Base-by-base conservation (phyloP, 1,284 basidiomycete genomes). In the Vanrija pseudolonga region DNA sequence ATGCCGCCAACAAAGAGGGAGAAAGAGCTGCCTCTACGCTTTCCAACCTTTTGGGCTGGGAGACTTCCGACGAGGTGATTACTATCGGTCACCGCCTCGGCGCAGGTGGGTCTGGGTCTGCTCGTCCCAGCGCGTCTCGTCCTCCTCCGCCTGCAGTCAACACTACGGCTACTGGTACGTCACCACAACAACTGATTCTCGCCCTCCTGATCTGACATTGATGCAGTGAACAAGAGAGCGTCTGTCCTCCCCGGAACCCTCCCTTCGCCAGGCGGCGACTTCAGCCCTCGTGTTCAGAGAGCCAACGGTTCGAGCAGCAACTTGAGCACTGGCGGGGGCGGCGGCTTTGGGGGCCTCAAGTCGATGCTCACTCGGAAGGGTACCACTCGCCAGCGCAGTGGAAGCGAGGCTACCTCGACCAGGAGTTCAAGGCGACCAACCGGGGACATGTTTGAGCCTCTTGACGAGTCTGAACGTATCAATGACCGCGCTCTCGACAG, bases 291-390 rank as follows among this genome's bases (percentile, higher is more conserved):
- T 39, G 9, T 32, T 11, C 32, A 43, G 26, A 24, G 19, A 20
- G 40, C 52, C 4, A 72, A 73, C 51, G 69, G 70, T 0, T 69
- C 70, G 2, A 60, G 59, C 6, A 51, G 53, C 37, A 66, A 60
- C 48, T 45, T 57, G 11, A 12, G 42, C 56, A 24, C 24, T 39
- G 11, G 41, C 18, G 38, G 49, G 6, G 53, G 50, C 14, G 59
- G 62, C 3, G 72, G 73, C 37, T 59, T 69, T 4, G 68, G 72
- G 24, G 75, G 74, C 6, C 50, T 78, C 51, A 78, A 78, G 58
- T 76, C 74, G 12, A 74, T 77, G 65, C 64, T 78, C 4, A 67
- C 70, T 8, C 57, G 75, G 24, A 75, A 73, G 28, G 63, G 64
- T 15, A 74, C 73, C 0, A 55, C 68, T 14, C 56, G 67, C n/a